Conservation (phyloP, 106 monocot species). For the Phalaenopsis aphrodite region DNA sequence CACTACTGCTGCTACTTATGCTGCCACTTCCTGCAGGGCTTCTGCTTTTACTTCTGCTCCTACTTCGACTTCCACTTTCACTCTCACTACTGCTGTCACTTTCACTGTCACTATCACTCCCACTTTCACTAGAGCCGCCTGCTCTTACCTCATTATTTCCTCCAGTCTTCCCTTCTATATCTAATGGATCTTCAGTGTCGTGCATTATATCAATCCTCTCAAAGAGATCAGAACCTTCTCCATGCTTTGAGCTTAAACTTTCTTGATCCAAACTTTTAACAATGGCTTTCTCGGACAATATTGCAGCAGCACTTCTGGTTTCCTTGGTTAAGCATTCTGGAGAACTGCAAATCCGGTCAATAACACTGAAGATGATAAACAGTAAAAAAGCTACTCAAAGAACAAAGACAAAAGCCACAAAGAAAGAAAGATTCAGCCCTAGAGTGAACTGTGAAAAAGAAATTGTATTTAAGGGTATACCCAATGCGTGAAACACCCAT, state of each 20-base stretch:
- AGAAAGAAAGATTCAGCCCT: neutral
- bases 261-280: constrained; percentile 32
- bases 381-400: neutral
- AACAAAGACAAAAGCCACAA: neutral
- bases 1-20: constrained; percentile 91
- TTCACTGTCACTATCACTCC: constrained; percentile 50
- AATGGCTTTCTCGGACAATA: constrained; percentile 18
- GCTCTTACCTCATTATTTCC: constrained; percentile 40
- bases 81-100: too few species aligned
- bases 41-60: constrained; percentile 64
- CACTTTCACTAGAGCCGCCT: constrained; percentile 73
- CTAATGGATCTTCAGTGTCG: constrained; percentile 29
- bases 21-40: constrained; percentile 47
- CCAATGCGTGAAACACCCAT: neutral
- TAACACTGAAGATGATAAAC: neutral
- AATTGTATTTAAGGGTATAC: neutral
- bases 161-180: constrained; percentile 15
- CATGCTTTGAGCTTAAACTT: constrained; percentile 17
- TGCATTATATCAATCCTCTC: constrained; percentile 39
- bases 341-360: constrained; percentile 24
- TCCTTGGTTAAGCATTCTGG: constrained; percentile 28
- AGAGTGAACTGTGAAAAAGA: neutral
- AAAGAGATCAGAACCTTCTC: constrained; percentile 37
- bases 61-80: constrained; percentile 62
- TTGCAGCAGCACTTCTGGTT: constrained; percentile 13